A percentile compares a stretch with the other conserved stretches of the same genome.
Evolutionary conservation across 805 yeast genomes (phyloP).

Genomic region (Wickerhamiella spandovensis): DNA sequence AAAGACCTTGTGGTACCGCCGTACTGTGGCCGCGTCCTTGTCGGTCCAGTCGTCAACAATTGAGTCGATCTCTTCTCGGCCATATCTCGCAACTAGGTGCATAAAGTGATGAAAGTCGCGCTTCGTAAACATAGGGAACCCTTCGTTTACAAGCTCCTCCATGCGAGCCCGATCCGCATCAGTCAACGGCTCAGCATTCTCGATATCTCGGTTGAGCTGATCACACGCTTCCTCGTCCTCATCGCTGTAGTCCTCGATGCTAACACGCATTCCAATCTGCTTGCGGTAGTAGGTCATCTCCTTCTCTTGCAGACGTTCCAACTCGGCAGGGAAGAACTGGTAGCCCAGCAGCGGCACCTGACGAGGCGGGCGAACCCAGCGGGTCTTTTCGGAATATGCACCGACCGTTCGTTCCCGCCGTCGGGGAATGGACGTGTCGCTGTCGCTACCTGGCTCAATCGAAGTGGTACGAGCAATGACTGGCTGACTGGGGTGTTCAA

Average conservation of each 20-base stretch:
- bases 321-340: conserved; percentile 67
- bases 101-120: conserved; percentile 79
- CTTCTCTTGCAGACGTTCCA: conserved; percentile 61
- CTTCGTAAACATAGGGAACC: conserved; percentile 71
- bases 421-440: conserved; percentile 35
- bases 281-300: conserved; percentile 71
- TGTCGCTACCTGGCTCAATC: conserved; percentile 16
- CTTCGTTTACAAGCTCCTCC: conserved; percentile 48
- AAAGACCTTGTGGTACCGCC: conserved; percentile 62
- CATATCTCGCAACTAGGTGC: conserved; percentile 57
- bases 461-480: conserved; percentile 6
- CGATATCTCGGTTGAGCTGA: conserved; percentile 39
- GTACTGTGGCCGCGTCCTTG: conserved; percentile 64
- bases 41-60: conserved; percentile 50
- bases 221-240: conserved; percentile 35
- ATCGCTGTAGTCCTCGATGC: conserved; percentile 27
- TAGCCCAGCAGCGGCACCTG: conserved; percentile 72
- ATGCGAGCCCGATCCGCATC: conserved; percentile 57
- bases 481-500: conserved; percentile 34
- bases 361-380: conserved; percentile 63
- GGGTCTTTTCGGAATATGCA: conserved; percentile 58
- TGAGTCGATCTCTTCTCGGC: conserved; percentile 54
- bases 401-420: conserved; percentile 31
- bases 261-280: conserved; percentile 47
- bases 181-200: conserved; percentile 64